Conservation (phyloP, 306 rosid species). For the Sphenostylis stenocarpa region DNA sequence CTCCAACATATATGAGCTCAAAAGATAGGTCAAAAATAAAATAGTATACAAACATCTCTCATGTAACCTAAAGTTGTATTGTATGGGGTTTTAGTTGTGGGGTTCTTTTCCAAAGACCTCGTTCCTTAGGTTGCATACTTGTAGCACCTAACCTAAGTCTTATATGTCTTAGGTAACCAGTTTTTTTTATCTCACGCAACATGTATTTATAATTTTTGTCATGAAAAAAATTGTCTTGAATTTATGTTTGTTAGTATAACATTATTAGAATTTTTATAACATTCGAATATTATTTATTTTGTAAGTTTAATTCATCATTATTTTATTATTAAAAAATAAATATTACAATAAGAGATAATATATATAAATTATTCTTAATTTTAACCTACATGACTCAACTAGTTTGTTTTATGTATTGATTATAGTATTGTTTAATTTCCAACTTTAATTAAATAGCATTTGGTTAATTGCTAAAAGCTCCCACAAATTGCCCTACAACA, state of each 20-base stretch:
- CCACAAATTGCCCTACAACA: slow-evolving; percentile 27
- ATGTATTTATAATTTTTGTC: too few species aligned
- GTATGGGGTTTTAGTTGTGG: slow-evolving; percentile 45
- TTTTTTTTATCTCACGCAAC: not conserved
- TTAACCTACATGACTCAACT: too few species aligned
- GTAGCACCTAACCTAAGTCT: not conserved
- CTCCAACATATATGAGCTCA: slow-evolving; percentile 40
- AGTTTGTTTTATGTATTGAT: not conserved
- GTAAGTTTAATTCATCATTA: too few species aligned
- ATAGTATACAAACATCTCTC: slow-evolving; percentile 42
- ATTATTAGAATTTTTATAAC: too few species aligned
- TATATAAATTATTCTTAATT: too few species aligned
- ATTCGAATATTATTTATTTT: too few species aligned
- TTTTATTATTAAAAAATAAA: too few species aligned
- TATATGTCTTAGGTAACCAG: not conserved
- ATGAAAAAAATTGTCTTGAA: too few species aligned
- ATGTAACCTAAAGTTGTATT: slow-evolving; percentile 58
- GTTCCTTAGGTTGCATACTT: slow-evolving; percentile 21
- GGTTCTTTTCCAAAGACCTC: slow-evolving; percentile 41
- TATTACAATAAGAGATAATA: too few species aligned
- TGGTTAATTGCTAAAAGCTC: not conserved
- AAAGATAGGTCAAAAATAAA: slow-evolving; percentile 42
- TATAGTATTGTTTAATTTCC: not conserved
- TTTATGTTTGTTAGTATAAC: too few species aligned
- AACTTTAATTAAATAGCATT: not conserved